Percentiles rank a stretch among this genome's conserved stretches.
Conservation (phyloP, 352 stramenopile genomes). For the Phytophthora cactorum region DNA sequence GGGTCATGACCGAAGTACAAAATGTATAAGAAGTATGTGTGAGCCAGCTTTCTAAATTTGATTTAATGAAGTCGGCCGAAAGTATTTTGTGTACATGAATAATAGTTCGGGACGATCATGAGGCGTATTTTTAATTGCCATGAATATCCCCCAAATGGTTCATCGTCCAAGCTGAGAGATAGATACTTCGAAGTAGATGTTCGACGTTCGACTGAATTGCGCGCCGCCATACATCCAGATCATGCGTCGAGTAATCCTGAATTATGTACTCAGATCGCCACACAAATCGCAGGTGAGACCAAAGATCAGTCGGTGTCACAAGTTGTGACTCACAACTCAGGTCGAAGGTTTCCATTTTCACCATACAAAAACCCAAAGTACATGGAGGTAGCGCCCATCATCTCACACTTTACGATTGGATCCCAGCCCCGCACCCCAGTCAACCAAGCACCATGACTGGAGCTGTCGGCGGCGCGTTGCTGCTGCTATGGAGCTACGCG, state of each 20-base stretch:
- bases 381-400: not conserved
- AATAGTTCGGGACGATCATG: no score
- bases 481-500: conserved; percentile 31
- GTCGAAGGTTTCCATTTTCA: conserved; percentile 13
- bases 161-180: no score
- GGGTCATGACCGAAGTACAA: no score
- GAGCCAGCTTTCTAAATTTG: not conserved
- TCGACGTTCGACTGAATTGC: no score
- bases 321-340: conserved; percentile 6
- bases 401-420: conserved; percentile 28
- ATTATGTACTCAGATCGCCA: not conserved
- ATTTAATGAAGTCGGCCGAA: no score
- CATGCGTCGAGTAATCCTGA: conserved; percentile 8
- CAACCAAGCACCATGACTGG: conserved; percentile 14
- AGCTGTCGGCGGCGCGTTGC: not conserved
- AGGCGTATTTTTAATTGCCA: no score
- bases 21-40: not conserved
- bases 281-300: not conserved
- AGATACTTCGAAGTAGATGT: no score
- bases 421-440: conserved; percentile 11
- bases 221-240: no score
- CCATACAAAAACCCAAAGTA: conserved; percentile 17
- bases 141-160: no score
- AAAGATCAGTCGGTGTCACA: not conserved
- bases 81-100: no score